Evolutionary conservation across 2,329 filamentous ascomycete species (phyloP), one percentile per base, ranked within the genome.

Genomic region (Cryphonectria japonica): DNA sequence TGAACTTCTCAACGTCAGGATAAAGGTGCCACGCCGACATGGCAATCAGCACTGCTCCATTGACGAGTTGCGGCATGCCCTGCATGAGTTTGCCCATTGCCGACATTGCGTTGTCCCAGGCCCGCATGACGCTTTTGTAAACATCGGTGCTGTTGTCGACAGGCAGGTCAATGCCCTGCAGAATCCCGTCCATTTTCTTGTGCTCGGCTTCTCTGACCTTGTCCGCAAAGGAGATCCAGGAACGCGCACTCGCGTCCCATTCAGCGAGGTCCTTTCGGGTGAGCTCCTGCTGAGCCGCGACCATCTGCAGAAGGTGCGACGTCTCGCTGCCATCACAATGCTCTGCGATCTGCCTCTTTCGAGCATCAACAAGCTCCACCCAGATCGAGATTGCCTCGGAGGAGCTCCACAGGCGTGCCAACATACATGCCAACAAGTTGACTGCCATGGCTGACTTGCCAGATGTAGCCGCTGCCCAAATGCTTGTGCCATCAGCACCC

Each of bases 381-480:
- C 77, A 80, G 1, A 80, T 75, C 0, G 79, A 75, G 0, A 70
- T 75, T 1, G 79, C 78, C 63, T 79, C 71, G 1, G 73, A 46
- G 0, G 69, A 39, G 14, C 67, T 54, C 75, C 76, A 79, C 9
- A 74, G 72, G 16, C 76, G 66, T 2, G 78, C 78, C 1, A 80
- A 68, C 68, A 80, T 76, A 66, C 78, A 80, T 1, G 78, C 78
- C 8, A 80, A 71, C 0, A 82, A 73, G 67, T 82, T 76, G 0
- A 79, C 70, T 1, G 73, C 71, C 0, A 82, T 72, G 2, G 79
- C 77, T 0, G 67, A 70, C 1, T 66, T 41, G 1, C 77, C 75
- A 0, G 80, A 82, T 0, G 80, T 82, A 6, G 80, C 80, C 0
- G 79, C 78, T 2, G 81, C 81, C 79, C 80, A 82, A 3, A 82